A percentile compares a stretch with the other conserved stretches of the same genome.
These are phyloP conservation scores for Simplicillium aogashimaense DNA, from an alignment of 2,329 filamentous ascomycete species.

Conservation along the genomic window DNA sequence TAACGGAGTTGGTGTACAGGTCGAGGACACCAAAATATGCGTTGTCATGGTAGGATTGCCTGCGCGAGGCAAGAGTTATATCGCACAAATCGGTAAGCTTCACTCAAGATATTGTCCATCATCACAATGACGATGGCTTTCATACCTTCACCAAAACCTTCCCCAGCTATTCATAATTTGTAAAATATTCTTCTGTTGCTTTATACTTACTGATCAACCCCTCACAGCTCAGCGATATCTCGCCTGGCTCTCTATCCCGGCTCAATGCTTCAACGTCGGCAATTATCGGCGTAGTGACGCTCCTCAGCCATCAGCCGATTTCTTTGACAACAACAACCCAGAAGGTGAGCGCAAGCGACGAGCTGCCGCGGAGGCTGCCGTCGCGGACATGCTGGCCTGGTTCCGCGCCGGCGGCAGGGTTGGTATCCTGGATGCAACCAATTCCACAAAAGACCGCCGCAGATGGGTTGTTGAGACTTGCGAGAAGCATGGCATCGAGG, in stretches of 20 bases:
- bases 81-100: constrained; percentile 82
- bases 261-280: constrained; percentile 95
- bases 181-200: not conserved
- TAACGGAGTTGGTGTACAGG: constrained; percentile 70
- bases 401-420: constrained; percentile 75
- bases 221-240: constrained; percentile 77
- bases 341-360: constrained; percentile 85
- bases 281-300: constrained; percentile 86
- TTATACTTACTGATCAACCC: not conserved
- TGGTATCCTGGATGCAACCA: constrained; percentile 92
- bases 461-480: constrained; percentile 86
- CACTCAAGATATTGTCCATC: constrained; percentile 7
- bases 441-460: constrained; percentile 82
- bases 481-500: constrained; percentile 67
- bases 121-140: too few species aligned
- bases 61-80: constrained; percentile 91
- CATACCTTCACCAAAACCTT: too few species aligned
- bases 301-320: constrained; percentile 83
- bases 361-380: constrained; percentile 82
- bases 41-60: constrained; percentile 98
- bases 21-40: constrained; percentile 92
- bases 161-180: too few species aligned
- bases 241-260: constrained; percentile 89
- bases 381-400: constrained; percentile 91
- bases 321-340: constrained; percentile 84